phyloP scores from a whole-genome alignment of 148 eudicot genomes.

The Chenopodium quinoa region DNA sequence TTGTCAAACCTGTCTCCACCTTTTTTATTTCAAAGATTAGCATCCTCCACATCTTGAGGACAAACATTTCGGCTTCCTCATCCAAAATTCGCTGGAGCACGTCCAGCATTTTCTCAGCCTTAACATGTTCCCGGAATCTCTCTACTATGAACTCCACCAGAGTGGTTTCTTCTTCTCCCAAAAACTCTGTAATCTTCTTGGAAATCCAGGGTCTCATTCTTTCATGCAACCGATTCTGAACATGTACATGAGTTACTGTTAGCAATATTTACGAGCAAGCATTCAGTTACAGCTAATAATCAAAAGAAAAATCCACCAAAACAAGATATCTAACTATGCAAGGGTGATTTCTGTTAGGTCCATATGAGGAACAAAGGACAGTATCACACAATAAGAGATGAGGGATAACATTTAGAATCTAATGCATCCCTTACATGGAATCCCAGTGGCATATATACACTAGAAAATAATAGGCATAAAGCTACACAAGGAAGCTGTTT shows the following conservation, averaged over 20 bases:
- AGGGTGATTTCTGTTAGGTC: neutral
- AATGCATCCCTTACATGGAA: neutral
- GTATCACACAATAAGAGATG: neutral
- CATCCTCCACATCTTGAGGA: slow-evolving; percentile 99
- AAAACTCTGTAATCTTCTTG: slow-evolving; percentile 85
- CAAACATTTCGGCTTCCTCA: slow-evolving; percentile 98
- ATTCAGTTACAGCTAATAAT: neutral
- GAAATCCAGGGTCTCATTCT: slow-evolving; percentile 96
- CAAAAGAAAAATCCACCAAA: neutral
- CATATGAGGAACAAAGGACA: neutral
- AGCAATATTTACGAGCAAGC: neutral
- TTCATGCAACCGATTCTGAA: slow-evolving; percentile 79
- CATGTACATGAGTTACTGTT: slow-evolving; percentile 11
- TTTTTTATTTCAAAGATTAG: slow-evolving; percentile 88
- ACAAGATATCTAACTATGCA: neutral
- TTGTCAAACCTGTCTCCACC: slow-evolving; percentile 77
- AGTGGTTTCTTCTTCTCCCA: slow-evolving; percentile 87
- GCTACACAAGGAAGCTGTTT: neutral
- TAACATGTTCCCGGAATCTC: slow-evolving; percentile 64
- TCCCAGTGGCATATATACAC: neutral
- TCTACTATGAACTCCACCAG: slow-evolving; percentile 86
- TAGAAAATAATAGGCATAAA: neutral
- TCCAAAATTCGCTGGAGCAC: slow-evolving; percentile 78
- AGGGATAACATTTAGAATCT: neutral
- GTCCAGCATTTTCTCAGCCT: slow-evolving; percentile 75